Evolutionary conservation across 2,329 filamentous ascomycete species (phyloP), one percentile per base, ranked within the genome.

Genomic region (Zymoseptoria brevis): DNA sequence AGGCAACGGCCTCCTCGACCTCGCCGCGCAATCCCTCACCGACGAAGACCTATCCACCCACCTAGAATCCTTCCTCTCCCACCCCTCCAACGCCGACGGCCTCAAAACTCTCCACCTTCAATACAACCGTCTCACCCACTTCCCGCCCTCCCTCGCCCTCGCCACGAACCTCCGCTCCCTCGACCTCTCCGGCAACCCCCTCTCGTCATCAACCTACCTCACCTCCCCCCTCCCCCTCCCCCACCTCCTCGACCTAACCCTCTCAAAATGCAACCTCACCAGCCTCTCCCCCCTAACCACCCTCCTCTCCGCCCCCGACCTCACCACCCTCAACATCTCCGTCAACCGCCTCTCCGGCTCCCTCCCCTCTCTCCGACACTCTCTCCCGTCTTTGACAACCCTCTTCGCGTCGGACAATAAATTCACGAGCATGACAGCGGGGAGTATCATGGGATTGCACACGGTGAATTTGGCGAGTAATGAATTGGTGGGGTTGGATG

Each of bases 401-500:
- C 78, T 97, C 8, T 77, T 93, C 19, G 87, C 85, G 1, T 83
- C 86, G 3, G 90, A 95, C 73, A 97, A 97, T 71, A 85, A 86
- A 64, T 81, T 96, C 54, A 79, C 81, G 5, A 86, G 87, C 13
- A 57, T 73, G 52, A 83, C 87, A 1, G 86, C 89, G 0, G 87
- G 90, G 8, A 79, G 85, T 8, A 84, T 96, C 45, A 80, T 81
- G 55, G 92, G 93, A 0, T 72, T 96, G 58, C 84, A 84, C 64
- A 82, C 88, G 4, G 83, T 95, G 2, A 90, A 96, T 71, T 84
- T 90, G 8, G 85, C 84, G 64, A 92, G 90, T 73, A 97, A 97
- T 69, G 87, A 93, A 55, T 90, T 97, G 62, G 83, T 83, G n/a
- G 83, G 84, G 53, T 77, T 97, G 13, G 89, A 94, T 61, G 88